These are phyloP conservation scores for Coemansia sp. DNA, from an alignment of 192 early-diverging fungal species.

Conservation along the genomic window DNA sequence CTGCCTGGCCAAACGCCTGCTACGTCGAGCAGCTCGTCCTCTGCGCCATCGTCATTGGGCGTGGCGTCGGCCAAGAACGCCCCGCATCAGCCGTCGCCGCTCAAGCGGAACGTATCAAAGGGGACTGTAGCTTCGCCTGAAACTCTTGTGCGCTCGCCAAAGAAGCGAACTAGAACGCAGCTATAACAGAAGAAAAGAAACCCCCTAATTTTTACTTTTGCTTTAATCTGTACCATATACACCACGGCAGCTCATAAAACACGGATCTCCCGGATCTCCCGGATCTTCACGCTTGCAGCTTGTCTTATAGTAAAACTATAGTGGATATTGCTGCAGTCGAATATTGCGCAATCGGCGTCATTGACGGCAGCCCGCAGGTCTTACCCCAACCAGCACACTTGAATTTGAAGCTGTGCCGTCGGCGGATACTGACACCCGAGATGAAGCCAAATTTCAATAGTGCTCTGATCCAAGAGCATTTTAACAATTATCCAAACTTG, in stretches of 20 bases:
- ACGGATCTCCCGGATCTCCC: too few species aligned
- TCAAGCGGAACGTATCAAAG: slow-evolving; percentile 42
- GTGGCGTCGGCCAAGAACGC: slow-evolving; percentile 7
- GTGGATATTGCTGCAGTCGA: too few species aligned
- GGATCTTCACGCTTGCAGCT: too few species aligned
- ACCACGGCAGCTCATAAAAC: background rate
- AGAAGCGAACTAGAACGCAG: slow-evolving; percentile 19
- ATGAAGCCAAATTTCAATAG: too few species aligned
- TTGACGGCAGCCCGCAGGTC: too few species aligned
- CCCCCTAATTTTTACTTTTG: background rate
- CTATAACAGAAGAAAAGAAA: background rate
- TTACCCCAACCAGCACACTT: too few species aligned
- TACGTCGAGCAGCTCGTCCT: slow-evolving; percentile 1
- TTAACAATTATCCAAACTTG: too few species aligned
- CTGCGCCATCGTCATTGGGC: background rate
- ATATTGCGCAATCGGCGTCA: too few species aligned
- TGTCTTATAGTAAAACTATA: too few species aligned
- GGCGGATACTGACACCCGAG: too few species aligned
- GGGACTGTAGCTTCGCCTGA: slow-evolving; percentile 8
- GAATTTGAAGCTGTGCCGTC: too few species aligned
- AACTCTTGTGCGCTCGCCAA: slow-evolving; percentile 4
- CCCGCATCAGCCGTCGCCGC: slow-evolving; percentile 51
- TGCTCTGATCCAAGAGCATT: too few species aligned
- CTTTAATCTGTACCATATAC: background rate
- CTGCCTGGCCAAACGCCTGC: slow-evolving; percentile 15